phyloP scores from a whole-genome alignment of 2,329 filamentous ascomycete species.

The Clonostachys byssicola region DNA sequence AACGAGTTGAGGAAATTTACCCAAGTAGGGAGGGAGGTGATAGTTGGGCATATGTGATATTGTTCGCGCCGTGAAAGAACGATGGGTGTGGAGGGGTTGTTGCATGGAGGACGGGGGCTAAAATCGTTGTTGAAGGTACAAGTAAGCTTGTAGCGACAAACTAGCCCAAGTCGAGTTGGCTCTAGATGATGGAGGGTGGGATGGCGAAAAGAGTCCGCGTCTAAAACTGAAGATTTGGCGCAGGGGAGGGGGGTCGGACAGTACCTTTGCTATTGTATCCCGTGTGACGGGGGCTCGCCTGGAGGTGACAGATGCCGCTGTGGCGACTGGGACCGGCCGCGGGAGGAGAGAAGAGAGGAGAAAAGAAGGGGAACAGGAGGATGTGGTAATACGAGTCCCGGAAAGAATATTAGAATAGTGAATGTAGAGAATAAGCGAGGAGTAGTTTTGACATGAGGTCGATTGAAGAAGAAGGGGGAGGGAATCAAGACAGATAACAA shows the following conservation, averaged over 20 bases:
- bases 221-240: conserved; percentile 3
- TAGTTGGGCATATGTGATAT: no score
- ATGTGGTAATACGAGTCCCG: background rate
- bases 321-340: background rate
- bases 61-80: no score
- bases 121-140: background rate
- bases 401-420: background rate
- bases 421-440: background rate
- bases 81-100: background rate
- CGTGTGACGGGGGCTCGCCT: background rate
- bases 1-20: no score
- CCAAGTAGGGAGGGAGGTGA: no score
- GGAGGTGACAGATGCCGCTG: conserved; percentile 1
- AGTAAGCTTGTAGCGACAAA: background rate
- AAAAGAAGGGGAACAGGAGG: background rate
- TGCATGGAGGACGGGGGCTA: background rate
- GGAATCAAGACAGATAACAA: background rate
- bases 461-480: background rate
- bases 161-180: conserved; percentile 1
- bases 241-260: background rate
- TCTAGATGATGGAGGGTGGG: conserved; percentile 3
- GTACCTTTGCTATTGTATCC: background rate
- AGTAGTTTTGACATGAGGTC: background rate
- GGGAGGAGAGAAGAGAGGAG: background rate
- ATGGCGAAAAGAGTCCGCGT: conserved; percentile 4